Conservation (phyloP, 2,329 filamentous ascomycete genomes). For the Whalleya microplaca region DNA sequence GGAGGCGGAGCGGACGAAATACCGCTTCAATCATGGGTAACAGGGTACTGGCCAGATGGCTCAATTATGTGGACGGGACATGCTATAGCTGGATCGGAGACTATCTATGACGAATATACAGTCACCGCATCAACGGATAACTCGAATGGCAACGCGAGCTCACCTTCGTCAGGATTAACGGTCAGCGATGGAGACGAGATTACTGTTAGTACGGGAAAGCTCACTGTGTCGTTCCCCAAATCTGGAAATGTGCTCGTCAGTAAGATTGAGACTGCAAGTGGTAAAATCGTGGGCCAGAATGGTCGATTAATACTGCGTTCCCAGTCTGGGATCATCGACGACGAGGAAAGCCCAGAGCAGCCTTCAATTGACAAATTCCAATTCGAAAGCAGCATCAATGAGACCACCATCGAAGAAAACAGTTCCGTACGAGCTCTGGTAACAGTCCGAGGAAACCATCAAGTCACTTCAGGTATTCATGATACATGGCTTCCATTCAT, state of each 20-base stretch:
- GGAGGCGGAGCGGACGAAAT: slow-evolving; percentile 32
- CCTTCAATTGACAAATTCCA: slow-evolving; percentile 45
- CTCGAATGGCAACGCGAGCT: slow-evolving; percentile 1
- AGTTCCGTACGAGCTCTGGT: slow-evolving; percentile 50
- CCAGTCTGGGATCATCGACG: slow-evolving; percentile 50
- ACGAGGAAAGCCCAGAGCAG: slow-evolving; percentile 39
- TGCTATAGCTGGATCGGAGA: slow-evolving; percentile 50
- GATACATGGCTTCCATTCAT: slow-evolving; percentile 58
- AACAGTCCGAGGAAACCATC: slow-evolving; percentile 46
- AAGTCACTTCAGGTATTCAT: slow-evolving; percentile 38
- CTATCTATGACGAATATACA: slow-evolving; percentile 47
- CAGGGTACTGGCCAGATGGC: slow-evolving; percentile 62
- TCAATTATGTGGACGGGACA: slow-evolving; percentile 66
- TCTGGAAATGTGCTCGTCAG: slow-evolving; percentile 45
- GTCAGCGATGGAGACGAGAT: slow-evolving; percentile 36
- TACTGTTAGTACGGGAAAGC: slow-evolving; percentile 49
- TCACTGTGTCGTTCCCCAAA: slow-evolving; percentile 47
- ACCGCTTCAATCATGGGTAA: slow-evolving; percentile 58
- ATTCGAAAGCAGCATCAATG: slow-evolving; percentile 55
- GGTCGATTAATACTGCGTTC: slow-evolving; percentile 58
- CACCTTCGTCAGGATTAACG: slow-evolving; percentile 7
- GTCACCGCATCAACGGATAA: slow-evolving; percentile 36
- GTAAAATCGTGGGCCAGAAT: slow-evolving; percentile 48
- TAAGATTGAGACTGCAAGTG: slow-evolving; percentile 44
- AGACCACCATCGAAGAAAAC: slow-evolving; percentile 51